Base-by-base conservation (phyloP, 2,329 filamentous ascomycete species). In the Tolypocladium tundrense region DNA sequence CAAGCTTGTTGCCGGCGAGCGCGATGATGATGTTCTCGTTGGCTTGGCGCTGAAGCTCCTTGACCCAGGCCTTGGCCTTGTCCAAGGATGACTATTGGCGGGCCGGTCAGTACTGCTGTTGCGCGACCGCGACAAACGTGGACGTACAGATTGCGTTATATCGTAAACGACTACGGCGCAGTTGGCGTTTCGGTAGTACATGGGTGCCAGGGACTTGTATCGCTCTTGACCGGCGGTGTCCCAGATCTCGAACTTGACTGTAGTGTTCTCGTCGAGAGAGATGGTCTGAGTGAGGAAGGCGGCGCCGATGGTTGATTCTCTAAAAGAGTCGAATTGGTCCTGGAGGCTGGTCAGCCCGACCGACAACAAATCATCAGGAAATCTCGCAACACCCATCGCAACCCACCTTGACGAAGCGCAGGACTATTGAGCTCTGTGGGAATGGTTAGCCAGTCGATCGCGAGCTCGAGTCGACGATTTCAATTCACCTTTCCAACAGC, bases 11-110 rank as follows among this genome's bases (percentile, higher is more conserved):
- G 62, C 94, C 94, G 56, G 93, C 94, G 50, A 99, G 86, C 53
- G 94, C 94, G 70, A 99, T 99, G 75, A 99, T 92, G 74, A 99
- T 99, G 77, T 97, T 97, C 77, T 99, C 94, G 79, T 97, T 99
- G 62, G 95, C 94, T 77, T 99, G 94, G 71, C 94, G 88, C 76
- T 99, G 94, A 57, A 99, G 86, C 73, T 99, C 94, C 78, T 97
- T 97, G 60, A 99, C 93, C 94, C 94, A 99, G 51, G 92, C 89
- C 77, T 99, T 99, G 66, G 95, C 95, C 81, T 99, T 99, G 76
- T 99, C 95, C 69, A 99, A 81, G 53, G 94, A 99, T 64, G 92
- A 85, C 94, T 99, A 60, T 54, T 43, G 37, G 52, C 16, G 39
- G 39, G 57, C 68, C 59, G 67, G 59, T 53, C 33, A 45, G 37